Conservation (phyloP, 768 basidiomycete genomes). For the Coprinopsis marcescibilis region DNA sequence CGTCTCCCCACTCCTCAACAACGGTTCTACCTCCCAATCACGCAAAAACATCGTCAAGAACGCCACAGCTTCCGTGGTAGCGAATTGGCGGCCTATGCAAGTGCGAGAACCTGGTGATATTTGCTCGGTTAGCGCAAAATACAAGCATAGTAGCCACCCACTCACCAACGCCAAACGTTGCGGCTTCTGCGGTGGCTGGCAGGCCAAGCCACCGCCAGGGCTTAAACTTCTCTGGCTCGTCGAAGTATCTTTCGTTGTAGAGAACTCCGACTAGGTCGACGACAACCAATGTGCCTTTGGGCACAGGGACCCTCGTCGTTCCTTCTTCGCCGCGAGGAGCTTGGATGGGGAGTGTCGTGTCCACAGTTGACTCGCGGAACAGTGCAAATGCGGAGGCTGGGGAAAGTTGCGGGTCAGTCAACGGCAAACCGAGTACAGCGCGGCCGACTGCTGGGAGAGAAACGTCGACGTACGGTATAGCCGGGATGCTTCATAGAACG, state of each 20-base stretch:
- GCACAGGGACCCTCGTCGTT: conserved; percentile 27
- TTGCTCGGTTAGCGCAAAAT: not conserved
- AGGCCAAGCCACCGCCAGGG: conserved; percentile 48
- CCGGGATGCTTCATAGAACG: too few species aligned
- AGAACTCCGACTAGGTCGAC: conserved; percentile 46
- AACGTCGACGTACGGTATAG: too few species aligned
- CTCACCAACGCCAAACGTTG: conserved; percentile 38
- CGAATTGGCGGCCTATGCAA: conserved; percentile 27
- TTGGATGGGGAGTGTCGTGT: conserved; percentile 35
- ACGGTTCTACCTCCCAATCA: conserved; percentile 47
- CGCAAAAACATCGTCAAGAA: conserved; percentile 17
- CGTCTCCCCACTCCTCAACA: conserved; percentile 34
- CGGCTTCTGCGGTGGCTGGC: conserved; percentile 20
- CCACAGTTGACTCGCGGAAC: conserved; percentile 37
- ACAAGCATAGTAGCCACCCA: conserved; percentile 23
- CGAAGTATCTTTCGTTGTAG: conserved; percentile 47
- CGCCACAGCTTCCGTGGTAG: conserved; percentile 7
- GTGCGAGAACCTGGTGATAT: not conserved
- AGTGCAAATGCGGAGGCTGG: conserved; percentile 35
- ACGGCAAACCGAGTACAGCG: not conserved
- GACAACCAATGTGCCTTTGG: conserved; percentile 35
- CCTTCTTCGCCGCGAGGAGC: conserved; percentile 37
- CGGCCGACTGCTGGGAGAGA: not conserved
- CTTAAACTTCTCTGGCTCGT: conserved; percentile 39
- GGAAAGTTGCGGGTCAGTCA: not conserved